These are phyloP conservation scores for Leccinum uliginosum DNA, from an alignment of 768 basidiomycete genomes.

Conservation along the genomic window DNA sequence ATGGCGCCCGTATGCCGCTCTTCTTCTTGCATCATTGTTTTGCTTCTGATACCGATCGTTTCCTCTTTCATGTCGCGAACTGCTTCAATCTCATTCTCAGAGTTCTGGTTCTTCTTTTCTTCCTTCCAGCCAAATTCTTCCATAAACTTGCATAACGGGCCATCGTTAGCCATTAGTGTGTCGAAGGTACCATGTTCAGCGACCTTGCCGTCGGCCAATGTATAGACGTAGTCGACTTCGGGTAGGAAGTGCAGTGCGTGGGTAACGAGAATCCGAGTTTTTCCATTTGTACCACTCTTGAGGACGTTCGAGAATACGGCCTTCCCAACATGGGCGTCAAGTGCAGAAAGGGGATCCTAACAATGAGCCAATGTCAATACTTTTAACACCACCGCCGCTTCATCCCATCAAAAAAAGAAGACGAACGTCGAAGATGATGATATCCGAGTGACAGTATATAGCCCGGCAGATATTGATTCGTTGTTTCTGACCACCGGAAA, in stretches of 20 bases:
- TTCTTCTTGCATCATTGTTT: background rate
- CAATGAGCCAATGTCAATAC: background rate
- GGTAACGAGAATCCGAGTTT: constrained; percentile 87
- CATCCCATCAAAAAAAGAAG: too few relatives aligned
- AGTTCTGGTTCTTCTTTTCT: constrained; percentile 31
- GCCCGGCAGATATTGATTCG: background rate
- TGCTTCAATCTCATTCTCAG: constrained; percentile 27
- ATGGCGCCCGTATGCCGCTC: background rate
- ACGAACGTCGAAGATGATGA: background rate
- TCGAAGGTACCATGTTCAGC: constrained; percentile 76
- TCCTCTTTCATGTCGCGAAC: constrained; percentile 19
- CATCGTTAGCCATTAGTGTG: constrained; percentile 59
- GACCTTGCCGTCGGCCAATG: constrained; percentile 71
- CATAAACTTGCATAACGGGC: constrained; percentile 73
- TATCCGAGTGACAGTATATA: constrained; percentile 6
- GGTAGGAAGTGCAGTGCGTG: constrained; percentile 90
- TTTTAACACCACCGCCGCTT: too few relatives aligned
- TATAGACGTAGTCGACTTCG: constrained; percentile 81
- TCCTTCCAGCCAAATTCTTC: constrained; percentile 47
- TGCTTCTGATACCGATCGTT: too few relatives aligned
- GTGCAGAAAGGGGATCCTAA: constrained; percentile 76
- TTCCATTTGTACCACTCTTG: constrained; percentile 52
- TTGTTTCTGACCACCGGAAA: constrained; percentile 66
- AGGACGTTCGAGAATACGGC: constrained; percentile 83
- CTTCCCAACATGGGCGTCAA: constrained; percentile 91